Base-by-base conservation (phyloP, 2,329 filamentous ascomycete species). In the Amesomyces nigricolor region DNA sequence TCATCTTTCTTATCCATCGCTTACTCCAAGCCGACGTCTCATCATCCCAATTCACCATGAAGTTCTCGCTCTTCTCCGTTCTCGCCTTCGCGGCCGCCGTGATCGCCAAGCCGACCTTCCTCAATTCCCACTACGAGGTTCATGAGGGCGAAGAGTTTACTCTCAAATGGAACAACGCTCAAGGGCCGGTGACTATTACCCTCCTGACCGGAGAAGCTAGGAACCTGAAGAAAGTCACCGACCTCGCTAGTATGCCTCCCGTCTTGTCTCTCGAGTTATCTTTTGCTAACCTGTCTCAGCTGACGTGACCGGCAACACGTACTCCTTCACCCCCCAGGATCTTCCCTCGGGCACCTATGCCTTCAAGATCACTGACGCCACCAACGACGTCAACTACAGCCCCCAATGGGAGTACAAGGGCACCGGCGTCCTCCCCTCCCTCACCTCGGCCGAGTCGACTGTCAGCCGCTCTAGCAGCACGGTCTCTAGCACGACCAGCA, bases 301-400 rank as follows among this genome's bases (percentile, higher is more conserved):
- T 38, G 65, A 60, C 56, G 59, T 65, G 47, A 64, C 68, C 45
- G 71, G 66, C 53, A 58, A 54, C 37, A 72, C 68, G 53, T 73
- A 66, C 69, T 69, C 66, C 57, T 76, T 71, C 71, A 68, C 66
- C 14, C 71, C 73, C 13, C 44, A 65, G n/a, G 62, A 62, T 56
- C 65, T 76, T 30, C 55, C 70, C 54, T 62, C 67, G 29, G 75
- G 68, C 65, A 64, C 62, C 32, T 79, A 78, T 62, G 75, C 76
- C 58, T 69, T 79, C 61, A 67, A 72, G 67, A 76, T 79, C 63
- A 58, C 53, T 29, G 75, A 78, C 61, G 63, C 62, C 35, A 64
- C 62, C 32, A 60, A 49, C 22, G 65, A 67, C 11, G 58, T 64
- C 64, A 79, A 79, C 75, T 79, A 74, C 72, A 74, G 71, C 62